A percentile compares a stretch with the other conserved stretches of the same genome.
Conservation (phyloP, 768 basidiomycete species). For the Pisolithus tinctorius region DNA sequence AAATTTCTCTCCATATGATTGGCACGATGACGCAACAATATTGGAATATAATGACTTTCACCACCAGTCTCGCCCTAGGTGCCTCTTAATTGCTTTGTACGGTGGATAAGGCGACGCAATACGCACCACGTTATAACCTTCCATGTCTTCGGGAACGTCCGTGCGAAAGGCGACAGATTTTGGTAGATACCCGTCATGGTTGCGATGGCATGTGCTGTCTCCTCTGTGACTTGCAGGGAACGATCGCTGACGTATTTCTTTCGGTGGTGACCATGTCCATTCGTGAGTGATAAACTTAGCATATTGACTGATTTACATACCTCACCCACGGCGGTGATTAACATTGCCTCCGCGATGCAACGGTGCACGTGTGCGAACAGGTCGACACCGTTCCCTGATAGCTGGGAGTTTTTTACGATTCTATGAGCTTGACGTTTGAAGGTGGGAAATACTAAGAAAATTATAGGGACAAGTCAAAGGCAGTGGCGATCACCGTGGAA, state of each 20-base stretch:
- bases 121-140: conserved; percentile 19
- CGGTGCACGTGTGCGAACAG: conserved; percentile 24
- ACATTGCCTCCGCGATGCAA: conserved; percentile 27
- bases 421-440: conserved; percentile 18
- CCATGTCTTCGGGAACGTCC: conserved; percentile 20
- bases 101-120: neutral
- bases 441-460: conserved; percentile 14
- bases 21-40: conserved; percentile 3
- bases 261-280: neutral
- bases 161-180: conserved; percentile 20
- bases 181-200: conserved; percentile 25
- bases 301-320: conserved; percentile 4
- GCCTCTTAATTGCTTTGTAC: neutral
- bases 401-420: conserved; percentile 7
- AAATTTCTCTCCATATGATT: conserved; percentile 5
- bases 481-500: neutral
- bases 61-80: conserved; percentile 6
- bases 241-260: conserved; percentile 21
- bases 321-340: conserved; percentile 25
- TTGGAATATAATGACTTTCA: neutral
- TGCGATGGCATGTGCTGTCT: conserved; percentile 22
- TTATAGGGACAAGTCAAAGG: neutral
- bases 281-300: neutral
- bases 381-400: conserved; percentile 6
- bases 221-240: conserved; percentile 19